Base-by-base conservation (phyloP, 257 asterid species). In the Nicotiana noctiflora region DNA sequence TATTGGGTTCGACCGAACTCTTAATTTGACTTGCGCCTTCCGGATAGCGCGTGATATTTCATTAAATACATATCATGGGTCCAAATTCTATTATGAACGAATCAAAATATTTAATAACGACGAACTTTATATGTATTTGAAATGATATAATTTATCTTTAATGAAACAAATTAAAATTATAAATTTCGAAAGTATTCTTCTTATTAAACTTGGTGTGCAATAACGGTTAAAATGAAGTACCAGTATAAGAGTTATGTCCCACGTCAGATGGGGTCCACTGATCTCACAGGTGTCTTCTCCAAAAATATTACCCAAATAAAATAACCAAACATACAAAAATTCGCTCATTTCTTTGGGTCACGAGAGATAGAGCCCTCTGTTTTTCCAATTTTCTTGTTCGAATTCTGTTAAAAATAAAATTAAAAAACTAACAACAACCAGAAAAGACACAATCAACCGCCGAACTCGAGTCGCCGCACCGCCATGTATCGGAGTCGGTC, bases 401-500 rank as follows among this genome's bases (percentile, higher is more conserved):
- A 46, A 72, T 72, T 0, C 40, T 23, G 6, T 46, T 51, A 7
- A 6, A 46, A 72, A 81, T 19, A 25, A 74, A 11, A 29, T 25
- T 18, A 44, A 57, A 29, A 18, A 1, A 51, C 5, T 6, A 51
- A 51, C 17, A 1, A 51, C 17, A 1, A 51, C 56, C 56, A 51
- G 17, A 10, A 17, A 3, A 12, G 19, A 15, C 63, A 6, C 23
- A 40, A 56, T 21, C 75, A 61, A 57, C 29, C 70, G 11, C 21
- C 76, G 59, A 19, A 6, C 34, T 46, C 78, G 77, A 72, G 78
- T 72, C 61, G 78, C 77, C 77, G 60, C 81, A 23, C 57, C 17
- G 82, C 86, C 34, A 83, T 86, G 89, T 91, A 90, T 75, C 87
- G 96, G 84, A 84, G 86, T 77, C 88, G 94, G 79, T 86, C 97